Percentiles rank a stretch among this genome's conserved stretches.
Conservation (phyloP, 768 basidiomycete genomes). For the Tylopilus felleus region DNA sequence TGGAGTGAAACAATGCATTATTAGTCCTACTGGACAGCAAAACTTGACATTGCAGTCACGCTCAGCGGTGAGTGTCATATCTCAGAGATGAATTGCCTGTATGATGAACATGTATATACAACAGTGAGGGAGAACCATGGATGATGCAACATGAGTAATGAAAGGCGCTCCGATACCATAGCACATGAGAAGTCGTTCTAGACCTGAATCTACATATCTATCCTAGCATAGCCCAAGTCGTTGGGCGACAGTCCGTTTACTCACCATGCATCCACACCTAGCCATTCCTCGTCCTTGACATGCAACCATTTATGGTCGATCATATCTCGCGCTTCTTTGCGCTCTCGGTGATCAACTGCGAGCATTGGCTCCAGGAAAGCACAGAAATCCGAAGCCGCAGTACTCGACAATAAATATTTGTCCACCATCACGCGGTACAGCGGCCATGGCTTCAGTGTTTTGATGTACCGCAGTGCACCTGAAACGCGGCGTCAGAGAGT, state of each 20-base stretch:
- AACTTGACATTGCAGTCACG: too few relatives aligned
- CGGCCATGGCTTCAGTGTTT: slow-evolving; percentile 75
- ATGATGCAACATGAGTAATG: slow-evolving; percentile 9
- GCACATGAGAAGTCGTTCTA: slow-evolving; percentile 5
- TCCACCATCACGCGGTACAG: slow-evolving; percentile 81
- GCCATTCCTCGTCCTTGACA: slow-evolving; percentile 32
- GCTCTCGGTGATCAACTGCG: slow-evolving; percentile 60
- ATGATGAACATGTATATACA: not conserved
- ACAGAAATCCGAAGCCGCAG: slow-evolving; percentile 57
- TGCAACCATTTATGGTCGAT: slow-evolving; percentile 73
- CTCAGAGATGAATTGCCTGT: slow-evolving; percentile 7
- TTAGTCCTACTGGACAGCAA: too few relatives aligned
- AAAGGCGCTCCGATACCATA: not conserved
- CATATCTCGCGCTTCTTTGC: slow-evolving; percentile 71
- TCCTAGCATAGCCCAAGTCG: not conserved
- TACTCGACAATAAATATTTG: slow-evolving; percentile 73
- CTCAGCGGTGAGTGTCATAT: too few relatives aligned
- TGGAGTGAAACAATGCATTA: too few relatives aligned
- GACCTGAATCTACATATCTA: slow-evolving; percentile 8
- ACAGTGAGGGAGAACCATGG: not conserved
- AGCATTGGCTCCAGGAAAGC: slow-evolving; percentile 77
- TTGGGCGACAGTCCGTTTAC: not conserved
- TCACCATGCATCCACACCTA: slow-evolving; percentile 31
- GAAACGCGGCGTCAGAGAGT: slow-evolving; percentile 7
- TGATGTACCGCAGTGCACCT: slow-evolving; percentile 73